Evolutionary conservation across 1,284 basidiomycete genomes (phyloP), one percentile per base, ranked within the genome.

Genomic region (Heliocybe sulcata): DNA sequence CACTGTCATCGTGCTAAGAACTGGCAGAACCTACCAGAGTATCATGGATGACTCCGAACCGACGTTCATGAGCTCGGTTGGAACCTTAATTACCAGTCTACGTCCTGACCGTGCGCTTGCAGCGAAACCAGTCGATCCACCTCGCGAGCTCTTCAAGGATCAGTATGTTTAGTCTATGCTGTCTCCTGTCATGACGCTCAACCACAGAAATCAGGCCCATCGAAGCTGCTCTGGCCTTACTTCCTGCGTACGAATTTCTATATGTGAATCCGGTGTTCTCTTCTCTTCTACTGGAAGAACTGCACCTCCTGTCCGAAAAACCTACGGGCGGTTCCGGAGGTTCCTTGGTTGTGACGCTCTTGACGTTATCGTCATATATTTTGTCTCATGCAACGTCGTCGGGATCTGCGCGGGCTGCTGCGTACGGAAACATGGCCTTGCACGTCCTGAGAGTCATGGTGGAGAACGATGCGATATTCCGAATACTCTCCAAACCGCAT

Each of bases 381-480:
- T 66, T 84, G 50, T 78, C 81, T 0, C 83, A 87, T 63, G 83
- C 83, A 3, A 79, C 81, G 1, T 80, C 83, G 2, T 71, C 76
- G 0, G 74, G 75, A 2, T 80, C 81, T 4, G 65, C 77, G 8
- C 77, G 83, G 19, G 77, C 82, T 4, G 71, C 80, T 45, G 77
- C 78, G 2, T 87, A 87, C 64, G 82, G 80, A 0, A 76, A 76
- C 61, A 69, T 87, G 1, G 69, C 73, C 19, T 68, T 86, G 61
- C 77, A 78, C 55, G 76, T 73, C 14, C 60, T 85, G 12, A 69
- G 83, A 27, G 65, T 72, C 2, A 67, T 81, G 56, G 72, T 73
- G 2, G 79, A 82, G 61, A 79, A 78, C 55, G 64, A 73, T 11
- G 68, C 71, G 31, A 67, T 80, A 14, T 69, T 83, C 68, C 67